Base-by-base conservation (phyloP, 352 stramenopile species). In the Pythium scleroteichum region DNA sequence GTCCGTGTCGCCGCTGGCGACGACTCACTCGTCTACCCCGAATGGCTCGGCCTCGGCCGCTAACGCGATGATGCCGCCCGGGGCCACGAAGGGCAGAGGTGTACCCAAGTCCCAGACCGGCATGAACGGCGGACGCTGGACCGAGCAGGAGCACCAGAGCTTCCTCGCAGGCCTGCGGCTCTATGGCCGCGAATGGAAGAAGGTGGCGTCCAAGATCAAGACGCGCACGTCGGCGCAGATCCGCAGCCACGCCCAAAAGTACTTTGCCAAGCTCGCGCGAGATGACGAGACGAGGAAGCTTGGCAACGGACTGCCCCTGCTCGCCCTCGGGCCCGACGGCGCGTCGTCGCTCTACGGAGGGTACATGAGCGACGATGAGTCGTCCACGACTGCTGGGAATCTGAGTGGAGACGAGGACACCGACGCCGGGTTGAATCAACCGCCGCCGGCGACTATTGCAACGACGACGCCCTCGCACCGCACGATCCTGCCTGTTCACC, bases 141-240 rank as follows among this genome's bases (percentile, higher is more conserved):
- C 94, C 1, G 72, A 92, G 26, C 78, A 95, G 76, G 96, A 99
- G 69, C 96, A 99, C 65, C 78, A 98, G 66, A 93, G 87, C 44
- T 99, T 99, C 68, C 81, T 99, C 20, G 76, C 83, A 23, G 96
- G 96, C 9, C 79, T 99, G 16, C 78, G 88, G 19, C 68, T 95
- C 20, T 98, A 98, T 66, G 97, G 97, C 6, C 96, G 96, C 41
- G 93, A 99, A 69, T 99, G 97, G 97, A 99, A 99, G 70, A 98
- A 97, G 75, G 84, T 95, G 16, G 86, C 86, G n/a, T 83, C 79
- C 48, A 93, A 92, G 68, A 94, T 95, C 59, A 92, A 92, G 69
- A 94, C 86, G 2, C 80, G 86, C n/a, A 93, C 84, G 41, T 92
- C 86, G 13, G 86, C 84, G 23, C 86, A 94, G 63, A 94, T 94